Evolutionary conservation across 1,284 basidiomycete species (phyloP).

Genomic region (Cerrena zonata): DNA sequence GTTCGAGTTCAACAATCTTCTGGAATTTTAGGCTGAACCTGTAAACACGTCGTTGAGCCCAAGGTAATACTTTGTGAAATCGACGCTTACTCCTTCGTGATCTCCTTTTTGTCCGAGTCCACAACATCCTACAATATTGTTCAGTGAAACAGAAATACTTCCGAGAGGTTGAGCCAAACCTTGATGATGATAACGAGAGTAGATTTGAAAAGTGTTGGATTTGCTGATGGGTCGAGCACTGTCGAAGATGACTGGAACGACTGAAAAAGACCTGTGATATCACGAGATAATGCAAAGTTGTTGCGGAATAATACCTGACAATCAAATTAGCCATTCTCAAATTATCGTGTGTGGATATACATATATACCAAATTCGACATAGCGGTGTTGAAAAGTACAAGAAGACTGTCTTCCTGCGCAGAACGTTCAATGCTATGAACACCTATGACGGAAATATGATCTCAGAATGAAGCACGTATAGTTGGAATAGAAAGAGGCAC

Average conservation of each 20-base stretch:
- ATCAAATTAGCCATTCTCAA: not conserved
- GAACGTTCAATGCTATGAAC: conserved; percentile 61
- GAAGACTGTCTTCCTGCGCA: conserved; percentile 56
- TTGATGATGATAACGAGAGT: conserved; percentile 60
- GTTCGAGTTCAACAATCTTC: conserved; percentile 52
- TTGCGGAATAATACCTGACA: conserved; percentile 58
- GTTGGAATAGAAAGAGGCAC: conserved; percentile 21
- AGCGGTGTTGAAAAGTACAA: conserved; percentile 61
- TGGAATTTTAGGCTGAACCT: conserved; percentile 53
- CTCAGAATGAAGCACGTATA: not conserved
- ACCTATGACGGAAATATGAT: conserved; percentile 30
- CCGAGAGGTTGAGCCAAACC: conserved; percentile 23
- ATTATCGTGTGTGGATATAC: not conserved
- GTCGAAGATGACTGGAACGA: conserved; percentile 60
- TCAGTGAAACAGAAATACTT: not conserved
- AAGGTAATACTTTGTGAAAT: not conserved
- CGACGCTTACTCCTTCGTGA: conserved; percentile 46
- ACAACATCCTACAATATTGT: conserved; percentile 46
- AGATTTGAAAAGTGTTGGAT: conserved; percentile 54
- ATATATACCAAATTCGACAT: conserved; percentile 55
- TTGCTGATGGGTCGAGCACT: conserved; percentile 51
- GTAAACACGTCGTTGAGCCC: not conserved
- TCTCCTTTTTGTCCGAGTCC: conserved; percentile 50
- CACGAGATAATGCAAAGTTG: conserved; percentile 55
- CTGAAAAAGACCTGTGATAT: conserved; percentile 55